Percentiles rank a stretch among this genome's conserved stretches.
Evolutionary conservation across 805 yeast species (phyloP).

Genomic region (Candida incommunis): DNA sequence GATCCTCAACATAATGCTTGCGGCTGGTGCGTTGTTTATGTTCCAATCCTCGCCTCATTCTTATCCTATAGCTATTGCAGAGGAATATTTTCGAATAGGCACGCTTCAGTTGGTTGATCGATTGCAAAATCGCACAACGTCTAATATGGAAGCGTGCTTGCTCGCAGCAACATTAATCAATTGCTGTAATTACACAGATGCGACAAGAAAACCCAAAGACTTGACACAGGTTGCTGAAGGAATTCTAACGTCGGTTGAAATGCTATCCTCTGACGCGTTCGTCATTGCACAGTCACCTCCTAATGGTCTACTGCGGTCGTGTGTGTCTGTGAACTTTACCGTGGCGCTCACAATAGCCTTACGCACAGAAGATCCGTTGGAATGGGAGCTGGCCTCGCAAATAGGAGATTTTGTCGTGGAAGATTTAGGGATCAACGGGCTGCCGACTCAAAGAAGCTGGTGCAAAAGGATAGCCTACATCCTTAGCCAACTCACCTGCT

Average conservation of each 20-base stretch:
- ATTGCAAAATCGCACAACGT: background rate
- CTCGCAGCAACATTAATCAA: background rate
- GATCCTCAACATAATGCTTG: background rate
- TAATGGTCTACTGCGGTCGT: background rate
- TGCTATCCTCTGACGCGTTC: background rate
- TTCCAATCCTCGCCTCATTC: background rate
- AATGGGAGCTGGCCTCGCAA: background rate
- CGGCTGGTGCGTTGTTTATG: background rate
- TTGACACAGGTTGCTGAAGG: background rate
- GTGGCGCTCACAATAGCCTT: background rate
- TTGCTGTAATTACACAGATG: background rate
- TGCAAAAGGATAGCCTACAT: background rate
- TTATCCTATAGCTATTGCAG: background rate
- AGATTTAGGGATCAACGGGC: background rate
- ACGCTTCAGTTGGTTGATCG: background rate
- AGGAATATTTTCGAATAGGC: background rate
- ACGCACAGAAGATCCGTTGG: background rate
- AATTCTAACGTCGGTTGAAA: background rate
- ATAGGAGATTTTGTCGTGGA: background rate
- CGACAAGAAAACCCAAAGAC: background rate
- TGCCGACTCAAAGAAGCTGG: background rate
- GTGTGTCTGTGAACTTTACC: background rate
- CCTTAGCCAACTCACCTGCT: background rate
- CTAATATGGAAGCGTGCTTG: slow-evolving; percentile 1
- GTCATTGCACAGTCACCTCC: background rate